These are phyloP conservation scores for Ophioceras dolichostomum DNA, from an alignment of 2,329 filamentous ascomycete genomes.

Conservation along the genomic window DNA sequence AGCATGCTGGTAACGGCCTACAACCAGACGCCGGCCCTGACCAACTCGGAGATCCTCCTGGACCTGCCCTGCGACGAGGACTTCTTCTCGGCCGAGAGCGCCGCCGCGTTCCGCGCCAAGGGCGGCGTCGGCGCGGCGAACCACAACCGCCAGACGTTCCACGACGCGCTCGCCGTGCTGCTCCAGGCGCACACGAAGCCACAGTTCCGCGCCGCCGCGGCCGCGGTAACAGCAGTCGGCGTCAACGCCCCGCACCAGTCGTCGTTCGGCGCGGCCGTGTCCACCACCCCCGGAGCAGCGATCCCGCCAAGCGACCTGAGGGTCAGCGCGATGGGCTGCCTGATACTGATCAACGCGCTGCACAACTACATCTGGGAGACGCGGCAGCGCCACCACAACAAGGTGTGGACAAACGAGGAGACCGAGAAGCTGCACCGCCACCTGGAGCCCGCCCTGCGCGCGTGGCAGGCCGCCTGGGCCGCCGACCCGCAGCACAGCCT, in stretches of 20 bases:
- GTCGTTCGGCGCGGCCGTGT: slow-evolving; percentile 29
- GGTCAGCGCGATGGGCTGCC: slow-evolving; percentile 84
- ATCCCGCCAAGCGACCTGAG: slow-evolving; percentile 50
- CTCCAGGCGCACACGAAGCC: slow-evolving; percentile 62
- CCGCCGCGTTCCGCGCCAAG: slow-evolving; percentile 67
- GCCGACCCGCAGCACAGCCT: slow-evolving; percentile 75
- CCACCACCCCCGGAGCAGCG: slow-evolving; percentile 30
- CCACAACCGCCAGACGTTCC: slow-evolving; percentile 65
- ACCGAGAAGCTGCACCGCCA: slow-evolving; percentile 93
- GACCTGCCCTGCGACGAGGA: slow-evolving; percentile 91
- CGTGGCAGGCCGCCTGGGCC: slow-evolving; percentile 89
- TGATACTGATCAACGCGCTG: slow-evolving; percentile 84
- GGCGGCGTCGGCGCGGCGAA: slow-evolving; percentile 60
- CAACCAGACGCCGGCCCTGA: slow-evolving; percentile 81
- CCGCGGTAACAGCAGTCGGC: slow-evolving; percentile 30
- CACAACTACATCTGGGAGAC: slow-evolving; percentile 99
- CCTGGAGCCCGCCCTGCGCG: slow-evolving; percentile 84
- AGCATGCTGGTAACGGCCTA: slow-evolving; percentile 86
- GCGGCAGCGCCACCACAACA: slow-evolving; percentile 74
- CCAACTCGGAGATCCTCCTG: slow-evolving; percentile 85
- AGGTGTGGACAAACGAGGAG: slow-evolving; percentile 82
- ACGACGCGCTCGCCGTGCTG: slow-evolving; percentile 67
- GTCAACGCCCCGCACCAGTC: slow-evolving; percentile 26
- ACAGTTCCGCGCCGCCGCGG: slow-evolving; percentile 34
- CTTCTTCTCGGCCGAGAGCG: slow-evolving; percentile 72